A percentile compares a stretch with the other conserved stretches of the same genome.
Conservation (phyloP, 2,329 filamentous ascomycete species). For the Venturia nashicola region DNA sequence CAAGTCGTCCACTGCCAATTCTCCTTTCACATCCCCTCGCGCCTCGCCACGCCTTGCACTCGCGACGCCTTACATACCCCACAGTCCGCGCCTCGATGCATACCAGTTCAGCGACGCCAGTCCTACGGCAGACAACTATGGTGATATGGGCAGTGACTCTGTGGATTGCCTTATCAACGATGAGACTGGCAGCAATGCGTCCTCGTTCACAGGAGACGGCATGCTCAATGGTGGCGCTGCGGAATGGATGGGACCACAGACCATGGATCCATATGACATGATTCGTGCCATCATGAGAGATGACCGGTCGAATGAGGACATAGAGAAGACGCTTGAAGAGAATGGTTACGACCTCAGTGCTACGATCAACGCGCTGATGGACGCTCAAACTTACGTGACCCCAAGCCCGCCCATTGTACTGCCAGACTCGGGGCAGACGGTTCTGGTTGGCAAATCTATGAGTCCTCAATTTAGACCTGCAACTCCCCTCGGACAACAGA, state of each 20-base stretch:
- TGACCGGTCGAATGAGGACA: conserved; percentile 82
- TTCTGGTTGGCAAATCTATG: conserved; percentile 85
- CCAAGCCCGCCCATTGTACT: conserved; percentile 34
- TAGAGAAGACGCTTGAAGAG: conserved; percentile 75
- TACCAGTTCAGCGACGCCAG: conserved; percentile 76
- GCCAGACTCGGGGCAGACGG: conserved; percentile 46
- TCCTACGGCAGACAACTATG: conserved; percentile 73
- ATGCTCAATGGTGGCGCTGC: conserved; percentile 68
- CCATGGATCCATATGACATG: conserved; percentile 98
- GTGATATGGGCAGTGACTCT: conserved; percentile 84
- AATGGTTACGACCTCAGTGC: conserved; percentile 91
- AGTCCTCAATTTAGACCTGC: conserved; percentile 56
- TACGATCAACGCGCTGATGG: conserved; percentile 81
- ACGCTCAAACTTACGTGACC: conserved; percentile 46
- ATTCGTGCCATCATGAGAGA: conserved; percentile 87
- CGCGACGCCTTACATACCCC: conserved; percentile 76
- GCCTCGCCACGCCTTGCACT: conserved; percentile 79
- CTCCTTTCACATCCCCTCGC: conserved; percentile 86
- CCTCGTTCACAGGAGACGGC: conserved; percentile 55
- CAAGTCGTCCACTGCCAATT: conserved; percentile 59
- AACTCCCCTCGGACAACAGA: conserved; percentile 65
- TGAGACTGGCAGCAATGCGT: conserved; percentile 68
- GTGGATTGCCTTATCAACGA: conserved; percentile 93
- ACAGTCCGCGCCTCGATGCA: conserved; percentile 86
- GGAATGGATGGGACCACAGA: conserved; percentile 58